Conservation (phyloP, 805 yeast genomes). For the Danielia oregonensis region DNA sequence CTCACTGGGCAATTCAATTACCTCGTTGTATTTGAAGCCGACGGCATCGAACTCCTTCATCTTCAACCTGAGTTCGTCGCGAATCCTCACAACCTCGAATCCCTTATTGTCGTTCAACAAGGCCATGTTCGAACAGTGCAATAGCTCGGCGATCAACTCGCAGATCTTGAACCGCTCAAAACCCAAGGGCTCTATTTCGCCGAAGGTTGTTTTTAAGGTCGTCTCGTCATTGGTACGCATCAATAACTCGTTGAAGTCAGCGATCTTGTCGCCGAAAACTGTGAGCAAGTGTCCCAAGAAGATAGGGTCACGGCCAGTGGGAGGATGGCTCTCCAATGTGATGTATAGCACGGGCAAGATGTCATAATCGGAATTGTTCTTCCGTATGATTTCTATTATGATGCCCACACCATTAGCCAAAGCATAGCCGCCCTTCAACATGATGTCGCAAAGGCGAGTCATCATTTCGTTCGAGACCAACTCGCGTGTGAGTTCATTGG, state of each 20-base stretch:
- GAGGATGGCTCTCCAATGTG: constrained; percentile 44
- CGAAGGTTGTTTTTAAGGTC: constrained; percentile 23
- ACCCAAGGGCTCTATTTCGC: constrained; percentile 38
- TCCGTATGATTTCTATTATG: constrained; percentile 42
- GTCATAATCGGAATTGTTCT: constrained; percentile 45
- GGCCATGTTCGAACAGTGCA: constrained; percentile 47
- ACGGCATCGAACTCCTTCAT: constrained; percentile 43
- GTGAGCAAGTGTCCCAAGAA: constrained; percentile 41
- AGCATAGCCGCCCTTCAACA: constrained; percentile 45
- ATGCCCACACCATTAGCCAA: constrained; percentile 49
- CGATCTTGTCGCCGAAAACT: constrained; percentile 37
- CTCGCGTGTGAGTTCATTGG: constrained; percentile 44
- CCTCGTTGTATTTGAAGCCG: constrained; percentile 44
- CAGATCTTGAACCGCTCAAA: constrained; percentile 45
- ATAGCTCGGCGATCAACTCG: constrained; percentile 43
- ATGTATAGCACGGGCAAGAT: constrained; percentile 42
- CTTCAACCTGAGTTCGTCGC: constrained; percentile 36
- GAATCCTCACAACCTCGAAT: constrained; percentile 34
- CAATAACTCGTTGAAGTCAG: constrained; percentile 34
- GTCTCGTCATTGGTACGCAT: constrained; percentile 18
- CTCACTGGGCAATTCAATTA: constrained; percentile 31
- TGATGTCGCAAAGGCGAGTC: constrained; percentile 32
- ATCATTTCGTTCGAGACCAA: constrained; percentile 37
- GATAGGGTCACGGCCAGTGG: constrained; percentile 46
- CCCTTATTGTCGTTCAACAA: constrained; percentile 43